phyloP scores from a whole-genome alignment of 768 basidiomycete species.

The Rhodosporidiobolus sp. region DNA sequence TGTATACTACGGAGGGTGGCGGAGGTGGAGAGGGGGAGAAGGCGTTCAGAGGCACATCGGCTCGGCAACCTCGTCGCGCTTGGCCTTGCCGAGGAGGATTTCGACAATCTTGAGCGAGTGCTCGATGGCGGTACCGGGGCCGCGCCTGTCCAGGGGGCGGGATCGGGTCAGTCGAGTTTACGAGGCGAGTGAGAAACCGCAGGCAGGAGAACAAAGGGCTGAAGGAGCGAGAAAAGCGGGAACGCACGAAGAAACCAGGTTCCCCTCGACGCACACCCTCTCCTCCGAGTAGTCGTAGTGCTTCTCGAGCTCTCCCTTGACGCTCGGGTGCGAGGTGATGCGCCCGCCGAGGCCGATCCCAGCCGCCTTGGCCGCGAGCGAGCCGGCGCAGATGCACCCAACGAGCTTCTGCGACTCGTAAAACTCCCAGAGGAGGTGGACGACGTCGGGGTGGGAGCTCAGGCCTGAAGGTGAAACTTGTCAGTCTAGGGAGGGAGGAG shows the following conservation, averaged over 20 bases:
- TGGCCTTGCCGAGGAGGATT: conserved; percentile 24
- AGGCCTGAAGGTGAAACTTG: neutral
- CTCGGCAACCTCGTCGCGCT: conserved; percentile 34
- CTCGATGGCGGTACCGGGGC: conserved; percentile 38
- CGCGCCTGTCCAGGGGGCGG: conserved; percentile 5
- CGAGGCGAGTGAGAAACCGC: neutral
- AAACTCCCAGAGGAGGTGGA: conserved; percentile 10
- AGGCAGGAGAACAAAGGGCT: neutral
- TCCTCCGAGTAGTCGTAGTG: conserved; percentile 38
- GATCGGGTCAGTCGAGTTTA: neutral
- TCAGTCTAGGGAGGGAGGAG: neutral
- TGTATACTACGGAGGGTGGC: neutral
- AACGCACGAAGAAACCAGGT: conserved; percentile 33
- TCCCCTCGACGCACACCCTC: conserved; percentile 27
- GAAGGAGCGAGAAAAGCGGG: no score
- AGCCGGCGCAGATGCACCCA: conserved; percentile 37
- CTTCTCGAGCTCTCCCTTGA: conserved; percentile 34
- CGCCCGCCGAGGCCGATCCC: conserved; percentile 28
- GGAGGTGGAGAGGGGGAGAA: neutral
- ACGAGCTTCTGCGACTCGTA: conserved; percentile 30
- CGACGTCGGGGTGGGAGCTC: conserved; percentile 15
- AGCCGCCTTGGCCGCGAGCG: conserved; percentile 34
- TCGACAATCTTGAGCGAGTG: conserved; percentile 32
- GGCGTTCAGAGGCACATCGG: conserved; percentile 25
- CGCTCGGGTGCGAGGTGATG: conserved; percentile 38